Conservation (phyloP, 495 filamentous ascomycete species). For the Tuber borchii region DNA sequence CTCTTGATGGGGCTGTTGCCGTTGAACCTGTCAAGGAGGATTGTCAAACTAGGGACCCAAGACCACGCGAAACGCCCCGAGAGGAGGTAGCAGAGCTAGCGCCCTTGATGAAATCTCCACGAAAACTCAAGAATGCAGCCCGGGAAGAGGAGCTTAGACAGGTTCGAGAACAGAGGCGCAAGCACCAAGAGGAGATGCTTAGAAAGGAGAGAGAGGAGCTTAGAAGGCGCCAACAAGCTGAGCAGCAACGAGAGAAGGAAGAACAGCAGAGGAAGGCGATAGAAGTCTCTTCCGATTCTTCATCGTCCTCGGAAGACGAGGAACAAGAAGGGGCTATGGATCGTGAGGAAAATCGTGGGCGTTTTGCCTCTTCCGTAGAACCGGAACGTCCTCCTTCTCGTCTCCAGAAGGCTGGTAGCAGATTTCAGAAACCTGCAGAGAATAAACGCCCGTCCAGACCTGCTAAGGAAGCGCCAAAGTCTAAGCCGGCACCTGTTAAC, state of each 20-base stretch:
- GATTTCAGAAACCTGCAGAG: constrained; percentile 30
- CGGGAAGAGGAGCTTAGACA: constrained; percentile 24
- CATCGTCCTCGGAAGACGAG: constrained; percentile 14
- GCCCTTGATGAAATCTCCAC: constrained; percentile 2
- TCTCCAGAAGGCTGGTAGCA: constrained; percentile 28
- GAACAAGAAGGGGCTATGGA: constrained; percentile 29
- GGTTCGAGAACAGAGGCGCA: constrained; percentile 31
- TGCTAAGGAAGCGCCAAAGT: constrained; percentile 26
- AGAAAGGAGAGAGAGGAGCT: constrained; percentile 35
- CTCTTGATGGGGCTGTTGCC: neutral
- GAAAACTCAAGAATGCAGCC: constrained; percentile 3
- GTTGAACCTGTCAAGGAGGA: constrained; percentile 13
- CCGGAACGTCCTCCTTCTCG: constrained; percentile 37
- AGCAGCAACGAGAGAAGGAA: constrained; percentile 29
- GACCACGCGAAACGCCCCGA: constrained; percentile 20
- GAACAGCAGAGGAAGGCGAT: constrained; percentile 16
- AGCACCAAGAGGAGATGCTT: constrained; percentile 30
- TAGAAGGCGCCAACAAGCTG: constrained; percentile 36
- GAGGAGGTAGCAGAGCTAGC: constrained; percentile 13
- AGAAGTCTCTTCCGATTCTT: constrained; percentile 7
- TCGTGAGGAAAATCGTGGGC: constrained; percentile 12
- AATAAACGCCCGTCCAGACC: constrained; percentile 28
- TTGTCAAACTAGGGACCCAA: constrained; percentile 25
- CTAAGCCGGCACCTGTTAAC: constrained; percentile 32
- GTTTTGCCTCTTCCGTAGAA: constrained; percentile 28